phyloP scores from a whole-genome alignment of 2,329 filamentous ascomycete species.

The Trichophyton benhamiae region DNA sequence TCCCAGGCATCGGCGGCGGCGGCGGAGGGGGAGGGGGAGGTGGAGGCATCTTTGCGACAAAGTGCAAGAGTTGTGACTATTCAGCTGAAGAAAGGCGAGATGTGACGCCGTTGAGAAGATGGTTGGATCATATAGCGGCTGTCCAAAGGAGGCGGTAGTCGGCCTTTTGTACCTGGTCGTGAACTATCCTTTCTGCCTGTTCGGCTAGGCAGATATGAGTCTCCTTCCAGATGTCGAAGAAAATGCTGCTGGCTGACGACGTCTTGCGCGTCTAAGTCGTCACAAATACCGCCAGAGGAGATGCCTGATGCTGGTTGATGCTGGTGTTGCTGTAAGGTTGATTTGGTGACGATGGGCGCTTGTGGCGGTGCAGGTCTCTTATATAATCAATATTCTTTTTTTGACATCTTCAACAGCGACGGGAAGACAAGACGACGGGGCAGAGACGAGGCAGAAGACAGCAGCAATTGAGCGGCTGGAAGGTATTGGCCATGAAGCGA shows the following conservation, averaged over 20 bases:
- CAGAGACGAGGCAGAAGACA: not conserved
- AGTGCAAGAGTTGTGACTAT: not conserved
- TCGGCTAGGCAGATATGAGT: not conserved
- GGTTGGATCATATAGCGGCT: not conserved
- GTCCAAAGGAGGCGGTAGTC: slow-evolving; percentile 1
- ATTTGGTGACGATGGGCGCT: not conserved
- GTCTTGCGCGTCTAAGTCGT: not conserved
- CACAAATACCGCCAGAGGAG: not conserved
- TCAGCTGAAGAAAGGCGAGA: slow-evolving; percentile 1
- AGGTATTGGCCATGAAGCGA: slow-evolving; percentile 23
- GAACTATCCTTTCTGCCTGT: not conserved
- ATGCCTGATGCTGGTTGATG: not conserved
- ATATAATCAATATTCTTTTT: not conserved
- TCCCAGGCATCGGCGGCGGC: slow-evolving; percentile 51
- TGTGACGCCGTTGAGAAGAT: not conserved
- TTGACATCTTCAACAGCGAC: not conserved
- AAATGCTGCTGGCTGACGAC: not conserved
- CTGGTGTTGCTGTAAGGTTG: not conserved
- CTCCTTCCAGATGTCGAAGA: not conserved
- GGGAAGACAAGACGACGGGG: not conserved
- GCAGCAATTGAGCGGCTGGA: not conserved
- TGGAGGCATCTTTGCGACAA: slow-evolving; percentile 29
- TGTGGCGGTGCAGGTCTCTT: not conserved
- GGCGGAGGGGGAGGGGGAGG: slow-evolving; percentile 45
- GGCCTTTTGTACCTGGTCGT: not conserved